Conservation (phyloP, 192 early-diverging fungal species). For the Mortierella antarctica region DNA sequence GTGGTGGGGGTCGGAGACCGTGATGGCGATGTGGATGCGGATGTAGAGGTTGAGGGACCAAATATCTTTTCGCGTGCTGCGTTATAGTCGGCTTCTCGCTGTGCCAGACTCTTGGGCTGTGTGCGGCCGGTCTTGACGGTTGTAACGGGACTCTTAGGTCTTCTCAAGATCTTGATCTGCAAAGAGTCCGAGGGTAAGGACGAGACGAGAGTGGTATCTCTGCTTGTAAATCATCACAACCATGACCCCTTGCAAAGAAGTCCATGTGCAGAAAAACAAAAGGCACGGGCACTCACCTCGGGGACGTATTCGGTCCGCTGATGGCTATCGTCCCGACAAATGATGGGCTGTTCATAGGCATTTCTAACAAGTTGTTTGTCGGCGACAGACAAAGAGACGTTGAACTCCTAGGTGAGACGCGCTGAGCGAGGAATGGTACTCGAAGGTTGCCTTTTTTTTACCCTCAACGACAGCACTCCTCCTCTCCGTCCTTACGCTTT, state of each 20-base stretch:
- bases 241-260: not conserved
- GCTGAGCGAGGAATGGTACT: too few relatives aligned
- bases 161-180: slow-evolving; percentile 43
- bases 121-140: not conserved
- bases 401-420: not conserved
- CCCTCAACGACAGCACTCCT: not conserved
- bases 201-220: not conserved
- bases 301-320: slow-evolving; percentile 47
- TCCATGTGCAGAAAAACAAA: not conserved
- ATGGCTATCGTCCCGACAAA: slow-evolving; percentile 23
- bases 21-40: not conserved
- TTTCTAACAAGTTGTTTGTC: slow-evolving; percentile 10
- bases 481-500: slow-evolving; percentile 21
- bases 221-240: not conserved
- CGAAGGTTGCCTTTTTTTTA: not conserved
- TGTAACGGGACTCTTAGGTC: slow-evolving; percentile 43
- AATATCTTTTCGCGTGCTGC: slow-evolving; percentile 53
- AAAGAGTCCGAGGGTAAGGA: not conserved
- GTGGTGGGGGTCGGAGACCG: not conserved
- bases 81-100: slow-evolving; percentile 46
- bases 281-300: not conserved
- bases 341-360: slow-evolving; percentile 34
- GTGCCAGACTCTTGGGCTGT: slow-evolving; percentile 24
- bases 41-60: slow-evolving; percentile 19
- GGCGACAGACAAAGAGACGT: not conserved